A percentile compares a stretch with the other conserved stretches of the same genome.
These are phyloP conservation scores for Candida qinlingensis DNA, from an alignment of 805 yeast species.

Conservation along the genomic window DNA sequence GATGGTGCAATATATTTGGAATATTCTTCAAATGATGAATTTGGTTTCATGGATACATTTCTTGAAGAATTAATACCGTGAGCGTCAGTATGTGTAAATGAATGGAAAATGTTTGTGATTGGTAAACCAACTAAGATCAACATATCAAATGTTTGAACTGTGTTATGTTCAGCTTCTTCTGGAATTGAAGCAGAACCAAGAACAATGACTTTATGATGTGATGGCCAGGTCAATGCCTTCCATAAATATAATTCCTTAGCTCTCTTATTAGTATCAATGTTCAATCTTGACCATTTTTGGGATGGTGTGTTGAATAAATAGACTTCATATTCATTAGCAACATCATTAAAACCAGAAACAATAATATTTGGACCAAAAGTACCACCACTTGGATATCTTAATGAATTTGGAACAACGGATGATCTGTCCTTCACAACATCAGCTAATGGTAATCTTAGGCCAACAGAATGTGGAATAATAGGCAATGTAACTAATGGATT, in stretches of 20 bases:
- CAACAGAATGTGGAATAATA: slow-evolving; percentile 26
- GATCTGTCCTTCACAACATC: slow-evolving; percentile 15
- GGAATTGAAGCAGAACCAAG: slow-evolving; percentile 39
- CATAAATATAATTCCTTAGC: slow-evolving; percentile 49
- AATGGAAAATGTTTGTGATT: slow-evolving; percentile 39
- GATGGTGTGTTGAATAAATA: slow-evolving; percentile 48
- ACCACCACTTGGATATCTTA: slow-evolving; percentile 55
- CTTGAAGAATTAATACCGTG: slow-evolving; percentile 18
- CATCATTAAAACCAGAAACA: slow-evolving; percentile 52
- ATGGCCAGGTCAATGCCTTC: slow-evolving; percentile 69
- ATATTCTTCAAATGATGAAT: slow-evolving; percentile 52
- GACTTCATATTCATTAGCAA: slow-evolving; percentile 38
- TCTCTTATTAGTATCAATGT: slow-evolving; percentile 41
- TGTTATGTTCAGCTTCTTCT: slow-evolving; percentile 23
- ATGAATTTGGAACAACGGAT: slow-evolving; percentile 38
- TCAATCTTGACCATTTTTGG: slow-evolving; percentile 60
- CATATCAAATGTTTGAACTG: slow-evolving; percentile 38
- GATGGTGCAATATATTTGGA: slow-evolving; percentile 74
- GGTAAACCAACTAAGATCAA: slow-evolving; percentile 51
- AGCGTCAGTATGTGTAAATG: slow-evolving; percentile 8
- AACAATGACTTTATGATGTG: slow-evolving; percentile 66
- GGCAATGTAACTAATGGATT: slow-evolving; percentile 32
- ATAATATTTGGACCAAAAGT: slow-evolving; percentile 62
- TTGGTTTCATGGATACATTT: slow-evolving; percentile 12
- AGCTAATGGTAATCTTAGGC: slow-evolving; percentile 25